Percentiles rank a stretch among this genome's conserved stretches.
Conservation (phyloP, 108 stramenopile genomes). For the Nannochloropsis salina region DNA sequence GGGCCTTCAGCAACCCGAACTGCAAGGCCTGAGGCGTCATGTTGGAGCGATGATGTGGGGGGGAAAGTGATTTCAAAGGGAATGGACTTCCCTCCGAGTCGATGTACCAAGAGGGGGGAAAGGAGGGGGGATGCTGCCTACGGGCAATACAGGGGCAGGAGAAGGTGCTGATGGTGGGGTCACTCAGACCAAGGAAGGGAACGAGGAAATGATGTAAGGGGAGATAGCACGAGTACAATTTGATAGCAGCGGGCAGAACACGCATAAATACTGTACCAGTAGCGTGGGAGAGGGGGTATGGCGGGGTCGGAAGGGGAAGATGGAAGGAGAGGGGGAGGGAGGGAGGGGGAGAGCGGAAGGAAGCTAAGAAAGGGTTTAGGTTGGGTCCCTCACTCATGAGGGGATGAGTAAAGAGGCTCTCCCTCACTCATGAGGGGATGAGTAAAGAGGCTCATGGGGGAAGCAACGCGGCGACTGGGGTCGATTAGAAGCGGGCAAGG, state of each 20-base stretch:
- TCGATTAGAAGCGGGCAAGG: no score
- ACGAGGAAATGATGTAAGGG: not conserved
- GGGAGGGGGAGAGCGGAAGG: not conserved
- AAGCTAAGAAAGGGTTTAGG: no score
- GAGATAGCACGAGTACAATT: not conserved
- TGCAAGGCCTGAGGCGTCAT: no score
- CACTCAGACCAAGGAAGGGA: not conserved
- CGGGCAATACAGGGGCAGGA: no score
- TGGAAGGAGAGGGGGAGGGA: not conserved
- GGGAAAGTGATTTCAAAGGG: no score
- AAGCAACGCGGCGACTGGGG: no score
- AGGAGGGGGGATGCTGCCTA: no score
- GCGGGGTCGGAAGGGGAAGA: not conserved
- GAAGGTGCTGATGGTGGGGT: not conserved
- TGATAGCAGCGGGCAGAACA: not conserved
- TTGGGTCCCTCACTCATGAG: not conserved
- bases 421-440: no score
- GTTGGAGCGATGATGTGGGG: no score
- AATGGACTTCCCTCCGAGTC: no score
- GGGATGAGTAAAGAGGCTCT: not conserved
- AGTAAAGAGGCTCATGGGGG: not conserved
- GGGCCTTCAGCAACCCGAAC: no score
- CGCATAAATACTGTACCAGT: not conserved
- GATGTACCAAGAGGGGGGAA: no score
- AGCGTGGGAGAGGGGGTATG: not conserved